These are phyloP conservation scores for Arthrobotrys entomopaga DNA, from an alignment of 2,329 filamentous ascomycete genomes.

Conservation along the genomic window DNA sequence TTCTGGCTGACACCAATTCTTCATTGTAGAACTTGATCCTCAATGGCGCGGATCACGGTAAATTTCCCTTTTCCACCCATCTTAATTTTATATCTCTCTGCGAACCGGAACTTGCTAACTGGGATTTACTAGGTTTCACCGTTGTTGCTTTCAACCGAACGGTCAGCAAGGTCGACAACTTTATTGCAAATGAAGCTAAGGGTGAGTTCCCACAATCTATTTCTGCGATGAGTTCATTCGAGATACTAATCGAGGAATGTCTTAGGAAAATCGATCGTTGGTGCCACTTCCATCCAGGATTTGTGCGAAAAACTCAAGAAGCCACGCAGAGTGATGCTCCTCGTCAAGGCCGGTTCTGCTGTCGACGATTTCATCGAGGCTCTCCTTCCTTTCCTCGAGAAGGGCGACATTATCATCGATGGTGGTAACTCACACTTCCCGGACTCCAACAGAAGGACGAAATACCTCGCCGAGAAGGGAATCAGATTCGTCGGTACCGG, in stretches of 20 bases:
- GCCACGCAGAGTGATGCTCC: constrained; percentile 95
- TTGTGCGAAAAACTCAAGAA: constrained; percentile 97
- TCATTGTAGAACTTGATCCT: constrained; percentile 80
- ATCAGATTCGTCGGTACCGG: constrained; percentile 95
- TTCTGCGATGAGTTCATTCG: constrained; percentile 2
- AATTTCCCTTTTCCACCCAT: constrained; percentile 13
- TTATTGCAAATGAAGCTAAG: constrained; percentile 90
- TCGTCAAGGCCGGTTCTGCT: constrained; percentile 97
- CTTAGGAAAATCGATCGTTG: constrained; percentile 87
- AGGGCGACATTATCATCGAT: constrained; percentile 98
- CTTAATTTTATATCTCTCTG: neutral
- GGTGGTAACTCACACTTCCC: constrained; percentile 99
- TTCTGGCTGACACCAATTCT: constrained; percentile 13
- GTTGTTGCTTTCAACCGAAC: constrained; percentile 99
- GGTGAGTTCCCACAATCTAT: constrained; percentile 63
- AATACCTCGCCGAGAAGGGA: constrained; percentile 86
- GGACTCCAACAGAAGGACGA: constrained; percentile 95
- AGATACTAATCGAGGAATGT: constrained; percentile 62
- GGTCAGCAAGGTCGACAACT: constrained; percentile 95
- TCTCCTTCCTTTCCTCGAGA: constrained; percentile 82
- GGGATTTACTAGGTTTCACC: constrained; percentile 74
- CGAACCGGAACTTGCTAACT: constrained; percentile 54
- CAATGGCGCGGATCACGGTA: constrained; percentile 82
- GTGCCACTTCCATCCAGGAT: constrained; percentile 92
- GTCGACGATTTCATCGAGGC: constrained; percentile 99